These are phyloP conservation scores for Solanum peruvianum DNA, from an alignment of 257 asterid species.

Conservation along the genomic window DNA sequence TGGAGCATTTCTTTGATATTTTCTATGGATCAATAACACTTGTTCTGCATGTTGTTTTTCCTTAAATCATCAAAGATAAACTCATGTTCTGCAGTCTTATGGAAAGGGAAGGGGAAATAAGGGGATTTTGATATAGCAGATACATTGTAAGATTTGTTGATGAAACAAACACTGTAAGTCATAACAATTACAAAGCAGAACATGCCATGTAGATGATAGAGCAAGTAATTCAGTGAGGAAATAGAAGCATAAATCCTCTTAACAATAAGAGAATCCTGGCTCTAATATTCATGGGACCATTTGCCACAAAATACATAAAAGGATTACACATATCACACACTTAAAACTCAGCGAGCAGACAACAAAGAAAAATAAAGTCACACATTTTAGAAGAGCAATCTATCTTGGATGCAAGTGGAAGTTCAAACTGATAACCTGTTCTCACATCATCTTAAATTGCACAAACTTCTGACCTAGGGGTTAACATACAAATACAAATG, in stretches of 20 bases:
- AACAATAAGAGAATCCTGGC: background rate
- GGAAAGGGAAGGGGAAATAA: background rate
- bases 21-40: background rate
- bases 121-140: background rate
- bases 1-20: background rate
- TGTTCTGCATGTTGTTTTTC: background rate
- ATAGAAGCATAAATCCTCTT: background rate
- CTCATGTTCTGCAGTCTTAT: background rate
- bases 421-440: background rate
- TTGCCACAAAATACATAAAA: background rate
- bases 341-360: background rate
- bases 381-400: background rate
- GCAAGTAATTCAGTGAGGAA: background rate
- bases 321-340: background rate
- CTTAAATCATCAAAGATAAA: background rate
- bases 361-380: background rate
- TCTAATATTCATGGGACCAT: background rate
- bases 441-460: background rate
- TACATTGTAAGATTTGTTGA: background rate
- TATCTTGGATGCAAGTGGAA: background rate
- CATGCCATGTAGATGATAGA: background rate
- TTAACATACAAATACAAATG: background rate
- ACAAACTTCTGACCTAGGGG: background rate
- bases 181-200: background rate
- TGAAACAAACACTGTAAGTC: conserved; percentile 1